phyloP scores from a whole-genome alignment of 2,329 filamentous ascomycete species.

The Periconia digitata region DNA sequence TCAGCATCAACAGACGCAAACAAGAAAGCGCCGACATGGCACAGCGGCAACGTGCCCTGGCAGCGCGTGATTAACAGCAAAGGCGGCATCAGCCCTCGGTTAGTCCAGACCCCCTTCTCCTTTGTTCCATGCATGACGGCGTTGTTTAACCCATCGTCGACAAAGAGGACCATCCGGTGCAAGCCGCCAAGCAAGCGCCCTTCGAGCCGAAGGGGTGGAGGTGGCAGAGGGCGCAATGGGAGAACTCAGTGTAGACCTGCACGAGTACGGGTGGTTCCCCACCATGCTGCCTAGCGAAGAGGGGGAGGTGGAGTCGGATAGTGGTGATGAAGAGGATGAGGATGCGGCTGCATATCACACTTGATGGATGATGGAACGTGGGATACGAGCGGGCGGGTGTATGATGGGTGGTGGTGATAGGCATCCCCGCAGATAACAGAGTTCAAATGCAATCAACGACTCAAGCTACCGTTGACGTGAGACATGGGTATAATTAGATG shows the following conservation, averaged over 20 bases:
- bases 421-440: not conserved
- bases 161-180: constrained; percentile 50
- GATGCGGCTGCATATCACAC: constrained; percentile 36
- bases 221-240: constrained; percentile 50
- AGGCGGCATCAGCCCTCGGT: constrained; percentile 85
- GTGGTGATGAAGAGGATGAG: constrained; percentile 32
- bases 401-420: no score
- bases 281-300: constrained; percentile 52
- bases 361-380: constrained; percentile 15
- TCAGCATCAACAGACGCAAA: constrained; percentile 45
- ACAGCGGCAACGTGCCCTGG: constrained; percentile 84
- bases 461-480: not conserved
- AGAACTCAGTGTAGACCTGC: constrained; percentile 51
- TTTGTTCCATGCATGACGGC: constrained; percentile 12
- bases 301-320: constrained; percentile 34
- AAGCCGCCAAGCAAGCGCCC: constrained; percentile 48
- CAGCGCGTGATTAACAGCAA: constrained; percentile 89
- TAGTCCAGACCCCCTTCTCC: constrained; percentile 24
- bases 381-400: constrained; percentile 6
- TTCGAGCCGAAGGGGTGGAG: constrained; percentile 51
- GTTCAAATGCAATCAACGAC: not conserved
- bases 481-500: not conserved
- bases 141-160: constrained; percentile 20
- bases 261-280: constrained; percentile 55
- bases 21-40: constrained; percentile 56